Evolutionary conservation across 164 flowering plant genomes (phyloP), one percentile per base, ranked within the genome.

Genomic region (Kalanchoe fedtschenkoi): DNA sequence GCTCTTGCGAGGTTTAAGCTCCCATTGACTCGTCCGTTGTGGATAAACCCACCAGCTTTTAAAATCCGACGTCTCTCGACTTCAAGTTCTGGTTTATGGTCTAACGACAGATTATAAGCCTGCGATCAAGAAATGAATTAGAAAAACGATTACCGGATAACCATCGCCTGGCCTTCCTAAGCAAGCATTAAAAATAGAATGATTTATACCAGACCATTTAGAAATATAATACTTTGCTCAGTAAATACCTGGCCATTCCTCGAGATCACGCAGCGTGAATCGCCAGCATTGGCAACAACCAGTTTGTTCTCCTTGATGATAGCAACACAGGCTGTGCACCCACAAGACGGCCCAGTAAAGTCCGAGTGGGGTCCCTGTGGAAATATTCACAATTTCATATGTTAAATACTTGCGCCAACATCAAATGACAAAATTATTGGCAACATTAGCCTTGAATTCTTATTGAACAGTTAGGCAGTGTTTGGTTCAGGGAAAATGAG

Each of bases 71-170:
- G 91, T 72, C 79, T 91, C 78, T 95, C 99, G 68, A 73, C 78
- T 76, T 95, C 99, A 63, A 95, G 91, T 34, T 91, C 96, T 22
- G 99, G 99, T 73, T 95, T 95, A 77, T 95, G 99, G 76, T 95
- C 99, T 71, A 85, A 81, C 43, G 97, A 95, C 54, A 95, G 76
- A 76, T 89, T 89, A 79, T 87, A 87, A 42, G 99, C 99, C 99
- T n/a, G n/a, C n/a, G n/a, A n/a, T n/a, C n/a, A n/a, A n/a, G n/a
- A n/a, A n/a, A n/a, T n/a, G n/a, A n/a, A n/a, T n/a, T n/a, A n/a
- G n/a, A n/a, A n/a, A n/a, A n/a, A n/a, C n/a, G n/a, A n/a, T n/a
- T n/a, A n/a, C n/a, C n/a, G n/a, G n/a, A n/a, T n/a, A n/a, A n/a
- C n/a, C n/a, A n/a, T n/a, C n/a, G n/a, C n/a, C n/a, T n/a, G n/a